phyloP scores from a whole-genome alignment of 768 basidiomycete species.

The Rhodotorula kratochvilovae region DNA sequence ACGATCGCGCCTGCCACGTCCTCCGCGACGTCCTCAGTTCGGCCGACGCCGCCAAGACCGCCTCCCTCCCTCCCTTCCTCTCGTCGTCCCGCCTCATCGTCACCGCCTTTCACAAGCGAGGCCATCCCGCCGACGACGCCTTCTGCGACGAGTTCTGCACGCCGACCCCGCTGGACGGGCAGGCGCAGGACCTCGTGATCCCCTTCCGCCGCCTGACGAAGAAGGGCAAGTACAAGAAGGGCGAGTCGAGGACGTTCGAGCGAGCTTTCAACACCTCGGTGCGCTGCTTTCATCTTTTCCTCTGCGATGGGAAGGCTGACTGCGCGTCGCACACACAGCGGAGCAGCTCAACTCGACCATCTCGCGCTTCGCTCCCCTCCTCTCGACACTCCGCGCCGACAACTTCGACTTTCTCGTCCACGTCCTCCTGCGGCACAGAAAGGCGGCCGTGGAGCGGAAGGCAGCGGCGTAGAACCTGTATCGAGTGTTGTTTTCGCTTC shows the following conservation, averaged over 20 bases:
- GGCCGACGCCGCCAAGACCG: background rate
- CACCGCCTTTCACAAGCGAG: constrained; percentile 19
- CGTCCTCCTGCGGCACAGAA: constrained; percentile 7
- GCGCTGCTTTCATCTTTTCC: background rate
- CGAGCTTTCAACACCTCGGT: constrained; percentile 33
- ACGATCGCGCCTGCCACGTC: constrained; percentile 32
- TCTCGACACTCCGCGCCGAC: constrained; percentile 16
- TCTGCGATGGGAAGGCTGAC: background rate
- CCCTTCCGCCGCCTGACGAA: background rate
- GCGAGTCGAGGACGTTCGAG: constrained; percentile 2
- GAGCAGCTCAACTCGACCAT: constrained; percentile 34
- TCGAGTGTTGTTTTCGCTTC: too few relatives aligned
- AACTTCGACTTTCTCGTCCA: constrained; percentile 28
- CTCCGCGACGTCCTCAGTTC: constrained; percentile 9
- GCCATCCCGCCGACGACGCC: constrained; percentile 6
- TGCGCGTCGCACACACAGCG: constrained; percentile 5
- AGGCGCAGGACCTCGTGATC: constrained; percentile 20
- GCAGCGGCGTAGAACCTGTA: too few relatives aligned
- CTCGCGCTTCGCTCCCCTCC: constrained; percentile 8
- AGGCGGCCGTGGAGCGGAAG: background rate
- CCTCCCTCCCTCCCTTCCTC: constrained; percentile 5
- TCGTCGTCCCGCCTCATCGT: constrained; percentile 14
- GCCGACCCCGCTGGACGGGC: constrained; percentile 21
- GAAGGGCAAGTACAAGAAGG: background rate
- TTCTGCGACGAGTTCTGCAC: constrained; percentile 27